Conservation (phyloP, 345 rosid species). For the Salix purpurea region DNA sequence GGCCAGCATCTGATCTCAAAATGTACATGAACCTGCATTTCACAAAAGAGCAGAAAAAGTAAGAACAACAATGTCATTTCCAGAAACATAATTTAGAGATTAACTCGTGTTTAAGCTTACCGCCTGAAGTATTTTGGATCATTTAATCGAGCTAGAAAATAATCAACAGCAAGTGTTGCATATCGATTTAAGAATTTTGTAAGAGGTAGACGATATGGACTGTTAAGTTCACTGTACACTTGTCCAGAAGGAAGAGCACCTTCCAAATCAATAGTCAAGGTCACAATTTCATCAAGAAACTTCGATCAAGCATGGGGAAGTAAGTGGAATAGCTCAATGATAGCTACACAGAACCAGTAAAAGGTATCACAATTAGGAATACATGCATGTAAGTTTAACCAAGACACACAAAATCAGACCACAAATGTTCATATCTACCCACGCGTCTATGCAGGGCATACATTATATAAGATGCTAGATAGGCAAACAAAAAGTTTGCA, state of each 20-base stretch:
- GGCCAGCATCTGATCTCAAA: conserved; percentile 92
- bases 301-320: conserved; percentile 94
- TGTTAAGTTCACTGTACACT: conserved; percentile 92
- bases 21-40: conserved; percentile 87
- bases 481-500: background rate
- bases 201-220: conserved; percentile 96
- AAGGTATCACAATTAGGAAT: background rate
- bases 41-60: background rate
- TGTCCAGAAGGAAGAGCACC: conserved; percentile 82
- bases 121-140: conserved; percentile 90
- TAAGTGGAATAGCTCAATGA: conserved; percentile 95
- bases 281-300: conserved; percentile 93
- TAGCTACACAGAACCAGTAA: conserved; percentile 60
- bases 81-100: conserved; percentile 1
- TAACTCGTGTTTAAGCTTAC: conserved; percentile 45
- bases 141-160: conserved; percentile 85
- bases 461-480: background rate
- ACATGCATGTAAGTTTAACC: background rate
- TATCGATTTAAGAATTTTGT: conserved; percentile 89
- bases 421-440: background rate
- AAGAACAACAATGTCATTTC: conserved; percentile 1
- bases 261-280: conserved; percentile 88
- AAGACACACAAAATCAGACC: background rate
- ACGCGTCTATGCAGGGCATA: background rate
- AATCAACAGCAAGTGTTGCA: conserved; percentile 89